Percentiles rank a stretch among this genome's conserved stretches.
Evolutionary conservation across 179 eudicot species (phyloP).

Genomic region (Corrigiola litoralis): DNA sequence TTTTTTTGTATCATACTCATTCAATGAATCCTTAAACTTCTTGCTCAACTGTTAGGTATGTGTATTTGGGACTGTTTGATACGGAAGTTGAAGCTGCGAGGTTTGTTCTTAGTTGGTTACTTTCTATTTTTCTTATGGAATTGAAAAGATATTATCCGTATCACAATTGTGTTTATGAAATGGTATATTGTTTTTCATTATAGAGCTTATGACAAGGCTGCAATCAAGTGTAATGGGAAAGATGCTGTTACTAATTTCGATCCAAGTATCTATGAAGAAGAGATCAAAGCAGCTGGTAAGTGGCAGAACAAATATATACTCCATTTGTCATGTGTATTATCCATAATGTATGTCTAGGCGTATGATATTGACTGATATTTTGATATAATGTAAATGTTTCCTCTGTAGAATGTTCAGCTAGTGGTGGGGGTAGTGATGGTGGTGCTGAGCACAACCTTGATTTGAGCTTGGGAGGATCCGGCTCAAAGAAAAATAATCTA

Average conservation of each 20-base stretch:
- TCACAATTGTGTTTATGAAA: background rate
- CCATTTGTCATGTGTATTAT: background rate
- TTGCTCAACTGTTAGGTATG: conserved; percentile 46
- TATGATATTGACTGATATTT: background rate
- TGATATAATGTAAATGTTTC: background rate
- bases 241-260: conserved; percentile 91
- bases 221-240: conserved; percentile 76
- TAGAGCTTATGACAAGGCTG: conserved; percentile 95
- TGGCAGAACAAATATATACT: too few relatives aligned
- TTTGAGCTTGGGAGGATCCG: conserved; percentile 67
- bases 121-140: background rate
- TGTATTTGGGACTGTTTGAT: conserved; percentile 83
- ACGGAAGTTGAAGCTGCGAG: conserved; percentile 91
- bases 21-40: background rate
- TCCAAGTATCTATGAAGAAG: conserved; percentile 64
- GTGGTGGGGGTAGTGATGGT: conserved; percentile 22
- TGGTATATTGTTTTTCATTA: background rate
- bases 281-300: conserved; percentile 50
- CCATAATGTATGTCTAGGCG: too few relatives aligned
- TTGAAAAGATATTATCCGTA: too few relatives aligned
- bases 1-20: background rate
- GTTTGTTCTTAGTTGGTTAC: conserved; percentile 23
- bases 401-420: conserved; percentile 28
- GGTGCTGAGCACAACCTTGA: conserved; percentile 66
- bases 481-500: conserved; percentile 30